Base-by-base conservation (phyloP, 2,329 filamentous ascomycete genomes). In the Fusarium pininemorale region DNA sequence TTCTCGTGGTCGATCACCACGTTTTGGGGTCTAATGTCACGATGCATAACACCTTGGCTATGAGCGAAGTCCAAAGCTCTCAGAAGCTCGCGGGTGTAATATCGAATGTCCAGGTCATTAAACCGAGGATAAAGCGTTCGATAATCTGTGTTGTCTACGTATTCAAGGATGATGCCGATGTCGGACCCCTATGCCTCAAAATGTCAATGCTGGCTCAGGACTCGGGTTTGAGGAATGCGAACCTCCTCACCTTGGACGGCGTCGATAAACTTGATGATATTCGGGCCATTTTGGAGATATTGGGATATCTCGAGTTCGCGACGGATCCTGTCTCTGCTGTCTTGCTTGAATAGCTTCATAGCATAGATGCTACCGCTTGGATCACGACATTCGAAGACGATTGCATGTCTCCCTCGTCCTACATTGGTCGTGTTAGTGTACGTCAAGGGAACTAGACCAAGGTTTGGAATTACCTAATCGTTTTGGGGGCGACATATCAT, bases 291-390 rank as follows among this genome's bases (percentile, higher is more conserved):
- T 11, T 28, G 15, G 2, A 73, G 20, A 15, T 37, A 22, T 10
- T 24, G 47, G 2, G 70, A 26, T 4, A 73, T 39, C 10, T 66
- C 45, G 0, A 73, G 50, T 32, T 73, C 70, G 7, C 48, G 66
- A 2, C 38, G n/a, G 1, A 66, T 69, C 6, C 58, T 58, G 11
- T 32, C 15, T 16, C 47, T 42, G 2, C 50, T 60, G 4, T 73
- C 65, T 1, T 57, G 50, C 16, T 73, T 73, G 14, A 61, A 73
- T 1, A 69, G 32, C 4, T 73, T 73, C 50, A 73, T 70, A 3
- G 70, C 70, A 4, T 58, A 73, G 9, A 61, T 22, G 22, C 42
- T 28, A 13, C 37, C 45, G 16, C 15, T 41, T 12, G 65, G 24
- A 6, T 47, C 57, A 13, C 20, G 41, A 10, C 65, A 70, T 53